Percentiles rank a stretch among this genome's conserved stretches.
phyloP scores from a whole-genome alignment of 2,329 filamentous ascomycete genomes.

The Immersiporthe knoxdaviesiana region DNA sequence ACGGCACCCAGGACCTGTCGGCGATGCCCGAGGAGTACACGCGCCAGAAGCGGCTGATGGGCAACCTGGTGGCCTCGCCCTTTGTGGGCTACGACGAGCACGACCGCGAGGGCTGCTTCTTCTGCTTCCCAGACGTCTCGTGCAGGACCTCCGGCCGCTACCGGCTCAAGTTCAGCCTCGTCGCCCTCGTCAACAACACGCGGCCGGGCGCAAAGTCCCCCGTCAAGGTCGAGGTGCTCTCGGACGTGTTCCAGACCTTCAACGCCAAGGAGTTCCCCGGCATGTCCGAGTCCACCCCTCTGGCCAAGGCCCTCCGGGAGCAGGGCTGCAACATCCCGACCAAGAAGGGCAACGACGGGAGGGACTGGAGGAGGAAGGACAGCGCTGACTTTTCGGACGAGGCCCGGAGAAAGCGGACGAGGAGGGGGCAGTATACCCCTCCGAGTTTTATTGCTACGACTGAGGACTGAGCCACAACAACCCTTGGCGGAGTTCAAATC shows the following conservation, averaged over 20 bases:
- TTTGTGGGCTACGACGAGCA: slow-evolving; percentile 78
- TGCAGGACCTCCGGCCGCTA: slow-evolving; percentile 79
- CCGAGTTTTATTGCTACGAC: too few relatives aligned
- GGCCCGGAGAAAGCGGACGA: slow-evolving; percentile 37
- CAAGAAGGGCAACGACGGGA: slow-evolving; percentile 77
- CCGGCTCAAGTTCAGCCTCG: slow-evolving; percentile 72
- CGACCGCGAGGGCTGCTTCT: slow-evolving; percentile 77
- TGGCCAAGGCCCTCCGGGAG: slow-evolving; percentile 75
- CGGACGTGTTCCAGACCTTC: slow-evolving; percentile 76
- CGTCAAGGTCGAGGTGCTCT: slow-evolving; percentile 55
- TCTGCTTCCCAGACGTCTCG: slow-evolving; percentile 82
- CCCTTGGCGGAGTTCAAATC: not conserved
- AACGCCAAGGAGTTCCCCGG: slow-evolving; percentile 86
- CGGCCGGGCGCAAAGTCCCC: slow-evolving; percentile 45
- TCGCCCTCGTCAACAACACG: slow-evolving; percentile 73
- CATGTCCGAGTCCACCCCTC: slow-evolving; percentile 75
- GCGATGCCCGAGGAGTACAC: slow-evolving; percentile 73
- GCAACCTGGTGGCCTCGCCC: slow-evolving; percentile 74
- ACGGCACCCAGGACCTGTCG: slow-evolving; percentile 68
- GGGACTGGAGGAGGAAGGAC: slow-evolving; percentile 44
- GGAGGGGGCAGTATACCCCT: slow-evolving; percentile 29
- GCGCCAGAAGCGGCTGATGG: slow-evolving; percentile 77
- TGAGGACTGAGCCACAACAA: too few relatives aligned
- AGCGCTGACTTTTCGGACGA: slow-evolving; percentile 51
- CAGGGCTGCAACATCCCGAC: slow-evolving; percentile 85